phyloP scores from a whole-genome alignment of 371 early-diverging fungal species.

The Syncephalastrum sp. region DNA sequence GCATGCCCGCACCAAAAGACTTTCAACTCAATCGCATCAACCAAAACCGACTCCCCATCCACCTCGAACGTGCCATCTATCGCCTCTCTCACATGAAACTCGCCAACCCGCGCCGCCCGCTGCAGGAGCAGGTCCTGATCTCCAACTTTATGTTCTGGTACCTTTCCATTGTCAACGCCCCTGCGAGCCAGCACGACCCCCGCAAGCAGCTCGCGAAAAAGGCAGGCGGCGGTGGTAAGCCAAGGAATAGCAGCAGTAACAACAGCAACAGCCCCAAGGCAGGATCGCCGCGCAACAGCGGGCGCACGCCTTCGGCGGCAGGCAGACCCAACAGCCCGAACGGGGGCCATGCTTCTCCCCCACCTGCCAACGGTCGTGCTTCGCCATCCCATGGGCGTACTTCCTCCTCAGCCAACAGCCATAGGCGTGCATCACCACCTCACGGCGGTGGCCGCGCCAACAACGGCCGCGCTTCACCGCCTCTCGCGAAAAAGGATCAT shows the following conservation, averaged over 20 bases:
- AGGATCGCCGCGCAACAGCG: background rate
- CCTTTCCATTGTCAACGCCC: conserved; percentile 62
- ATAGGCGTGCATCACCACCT: background rate
- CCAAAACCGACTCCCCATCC: conserved; percentile 70
- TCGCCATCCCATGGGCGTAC: background rate
- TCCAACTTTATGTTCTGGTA: conserved; percentile 97
- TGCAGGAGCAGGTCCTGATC: conserved; percentile 90
- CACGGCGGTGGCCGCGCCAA: conserved; percentile 6
- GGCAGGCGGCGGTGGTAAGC: background rate
- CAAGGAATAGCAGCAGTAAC: conserved; percentile 4
- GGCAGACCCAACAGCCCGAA: background rate
- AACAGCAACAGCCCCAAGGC: conserved; percentile 10
- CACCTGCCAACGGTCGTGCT: background rate
- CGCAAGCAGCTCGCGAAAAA: conserved; percentile 17
- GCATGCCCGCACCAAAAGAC: conserved; percentile 35
- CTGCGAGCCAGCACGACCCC: conserved; percentile 11
- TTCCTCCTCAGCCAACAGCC: background rate
- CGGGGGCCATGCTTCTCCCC: background rate
- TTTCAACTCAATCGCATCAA: conserved; percentile 60
- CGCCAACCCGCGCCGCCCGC: conserved; percentile 85
- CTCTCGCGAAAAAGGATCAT: too few species aligned
- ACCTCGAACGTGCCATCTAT: conserved; percentile 87
- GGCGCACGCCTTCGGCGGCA: background rate
- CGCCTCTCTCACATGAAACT: conserved; percentile 91
- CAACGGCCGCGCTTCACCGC: background rate